Evolutionary conservation across 129 eudicot species (phyloP), one percentile per base, ranked within the genome.

Genomic region (Smallanthus sonchifolius): DNA sequence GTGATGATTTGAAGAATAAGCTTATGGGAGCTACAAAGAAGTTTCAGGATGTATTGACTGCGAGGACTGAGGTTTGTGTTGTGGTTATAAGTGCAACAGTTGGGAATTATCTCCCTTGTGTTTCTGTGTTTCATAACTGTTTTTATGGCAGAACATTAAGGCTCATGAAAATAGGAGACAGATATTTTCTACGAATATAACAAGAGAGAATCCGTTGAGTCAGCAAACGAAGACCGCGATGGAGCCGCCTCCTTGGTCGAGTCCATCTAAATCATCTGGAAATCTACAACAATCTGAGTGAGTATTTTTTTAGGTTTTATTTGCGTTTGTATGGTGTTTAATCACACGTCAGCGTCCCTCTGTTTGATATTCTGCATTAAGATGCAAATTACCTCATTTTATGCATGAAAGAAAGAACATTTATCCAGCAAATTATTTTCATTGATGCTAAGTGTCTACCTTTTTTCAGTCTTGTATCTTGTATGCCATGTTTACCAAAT

Each of bases 171-270:
- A 80, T 64, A 80, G 96, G 84, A 87, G 87, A 62, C 93, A 84
- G 40, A 69, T 90, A 40, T 90, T 90, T 63, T 90, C 96, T 51
- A 80, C 96, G 16, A 83, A 63, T 79, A 74, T 76, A 57, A 60
- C 88, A 37, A 83, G 91, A 73, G 89, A 87, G 63, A 83, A 80
- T 64, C 93, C 96, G 9, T 74, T 85, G 34, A 69, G 82, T 76
- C 86, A 83, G 79, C 90, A 79, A 59, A 49, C 80, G n/a, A 87
- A 81, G 64, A 57, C 80, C 15, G 49, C 51, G 35, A 35, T 81
- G 38, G 90, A 87, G 75, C 96, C 96, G 66, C 96, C 92, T 49
- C 96, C 96, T 72, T 90, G 96, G 96, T 86, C 84, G 9, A 90
- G 68, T 77, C 76, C 96, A 40, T 75, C 86, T 61, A 81, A 81